Evolutionary conservation across 768 basidiomycete species (phyloP), one percentile per base, ranked within the genome.

Genomic region (Lenzites betulinus): DNA sequence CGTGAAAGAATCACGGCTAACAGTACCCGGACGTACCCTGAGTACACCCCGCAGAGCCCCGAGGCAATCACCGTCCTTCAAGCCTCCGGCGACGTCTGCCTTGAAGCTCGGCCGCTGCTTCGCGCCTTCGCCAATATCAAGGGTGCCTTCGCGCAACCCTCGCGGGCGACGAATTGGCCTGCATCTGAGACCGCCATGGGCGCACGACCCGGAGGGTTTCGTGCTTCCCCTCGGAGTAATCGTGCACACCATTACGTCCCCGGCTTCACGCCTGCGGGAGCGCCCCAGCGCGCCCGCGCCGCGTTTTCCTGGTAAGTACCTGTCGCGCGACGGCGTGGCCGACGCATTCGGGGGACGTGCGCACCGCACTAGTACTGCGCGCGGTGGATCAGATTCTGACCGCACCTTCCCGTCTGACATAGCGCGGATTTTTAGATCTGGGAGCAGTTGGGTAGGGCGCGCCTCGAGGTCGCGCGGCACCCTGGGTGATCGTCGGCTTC

Each of bases 51-150:
- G 23, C n/a, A 28, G 28, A 39, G 38, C 33, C 33, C 51, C 7
- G 20, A 39, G 25, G n/a, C 30, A 33, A 33, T 33, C 30, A 11
- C 30, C 30, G 30, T 11, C 30, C 30, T 33, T 11, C 30, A 11
- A 33, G 30, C 30, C 30, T 33, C 11, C 30, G 30, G 11, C 30
- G 30, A 33, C 30, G 30, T 33, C 30, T 33, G 30, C 30, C 30
- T 33, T 33, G 38, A 28, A 39, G 35, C 41, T 16, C 39, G n/a
- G 38, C 51, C 51, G 51, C 39, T 20, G 39, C n/a, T 25, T 46
- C 51, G 51, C 39, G 38, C 28, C 52, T 60, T 54, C 59, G 38
- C 30, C 41, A 50, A 49, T 54, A 54, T 60, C 53, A 43, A 44
- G 59, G 59, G 59, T 50, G 28, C 59, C 53, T 60, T 60, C 59